phyloP scores from a whole-genome alignment of 371 early-diverging fungal species.

The Mucor plumbeus region DNA sequence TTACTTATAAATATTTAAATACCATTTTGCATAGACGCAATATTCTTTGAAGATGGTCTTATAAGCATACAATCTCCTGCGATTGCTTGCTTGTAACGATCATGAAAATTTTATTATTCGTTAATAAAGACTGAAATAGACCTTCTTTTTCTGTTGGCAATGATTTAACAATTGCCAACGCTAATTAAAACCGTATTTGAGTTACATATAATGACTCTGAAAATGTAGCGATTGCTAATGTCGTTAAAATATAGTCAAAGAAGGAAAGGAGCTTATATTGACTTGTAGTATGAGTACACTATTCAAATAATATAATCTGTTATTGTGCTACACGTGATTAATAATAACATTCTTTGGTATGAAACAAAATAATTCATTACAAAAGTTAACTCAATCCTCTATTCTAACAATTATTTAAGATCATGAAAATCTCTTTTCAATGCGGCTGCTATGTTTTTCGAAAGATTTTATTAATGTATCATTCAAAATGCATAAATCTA shows the following conservation, averaged over 20 bases:
- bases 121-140: conserved; percentile 59
- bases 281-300: background rate
- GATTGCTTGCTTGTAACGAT: conserved; percentile 78
- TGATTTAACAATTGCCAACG: conserved; percentile 36
- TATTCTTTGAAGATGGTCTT: conserved; percentile 32
- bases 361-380: no score
- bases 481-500: no score
- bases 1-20: conserved; percentile 7
- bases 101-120: conserved; percentile 73
- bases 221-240: background rate
- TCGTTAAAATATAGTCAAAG: background rate
- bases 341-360: background rate
- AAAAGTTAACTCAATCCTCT: no score
- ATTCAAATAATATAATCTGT: background rate
- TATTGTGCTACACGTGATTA: background rate
- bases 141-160: conserved; percentile 26
- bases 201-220: conserved; percentile 20
- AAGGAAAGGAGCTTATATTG: background rate
- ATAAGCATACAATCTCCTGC: conserved; percentile 69
- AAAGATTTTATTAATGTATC: background rate
- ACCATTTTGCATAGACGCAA: conserved; percentile 47
- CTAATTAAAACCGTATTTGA: conserved; percentile 40
- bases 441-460: background rate
- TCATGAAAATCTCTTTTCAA: no score
- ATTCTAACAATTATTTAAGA: no score